phyloP scores from a whole-genome alignment of 2,329 filamentous ascomycete genomes.

The Aspergillus intermedius region DNA sequence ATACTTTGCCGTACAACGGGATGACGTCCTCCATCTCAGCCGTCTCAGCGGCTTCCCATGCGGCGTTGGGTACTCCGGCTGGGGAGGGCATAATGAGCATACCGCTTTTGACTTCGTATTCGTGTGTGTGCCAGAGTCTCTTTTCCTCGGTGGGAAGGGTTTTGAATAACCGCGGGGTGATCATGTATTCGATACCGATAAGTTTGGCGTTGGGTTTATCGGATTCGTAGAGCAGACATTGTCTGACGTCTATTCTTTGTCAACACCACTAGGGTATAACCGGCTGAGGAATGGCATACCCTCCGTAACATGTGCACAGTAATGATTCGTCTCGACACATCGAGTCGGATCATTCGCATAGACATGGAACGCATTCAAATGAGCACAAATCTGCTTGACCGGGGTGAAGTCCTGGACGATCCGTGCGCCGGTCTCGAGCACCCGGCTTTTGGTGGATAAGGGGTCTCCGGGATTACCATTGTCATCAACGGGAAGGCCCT shows the following conservation, averaged over 20 bases:
- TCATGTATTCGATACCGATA: slow-evolving; percentile 85
- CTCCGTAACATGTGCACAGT: slow-evolving; percentile 70
- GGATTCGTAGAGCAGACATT: slow-evolving; percentile 80
- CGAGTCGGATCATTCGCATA: slow-evolving; percentile 67
- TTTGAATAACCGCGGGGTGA: slow-evolving; percentile 62
- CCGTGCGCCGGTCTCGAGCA: slow-evolving; percentile 33
- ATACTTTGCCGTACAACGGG: slow-evolving; percentile 73
- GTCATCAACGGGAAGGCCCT: slow-evolving; percentile 5
- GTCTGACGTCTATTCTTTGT: slow-evolving; percentile 57
- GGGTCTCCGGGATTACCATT: slow-evolving; percentile 23
- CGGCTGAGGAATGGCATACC: slow-evolving; percentile 23
- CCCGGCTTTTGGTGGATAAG: slow-evolving; percentile 27
- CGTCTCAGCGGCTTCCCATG: slow-evolving; percentile 71
- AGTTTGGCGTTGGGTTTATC: slow-evolving; percentile 61
- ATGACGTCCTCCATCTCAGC: slow-evolving; percentile 73
- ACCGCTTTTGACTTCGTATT: slow-evolving; percentile 42
- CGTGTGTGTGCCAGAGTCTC: slow-evolving; percentile 70
- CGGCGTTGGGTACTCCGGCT: slow-evolving; percentile 42
- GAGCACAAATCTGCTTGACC: slow-evolving; percentile 68
- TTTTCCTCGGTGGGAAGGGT: slow-evolving; percentile 62
- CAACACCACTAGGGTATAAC: background rate
- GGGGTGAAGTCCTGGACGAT: slow-evolving; percentile 54
- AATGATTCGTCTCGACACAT: slow-evolving; percentile 73
- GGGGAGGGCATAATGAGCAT: slow-evolving; percentile 39
- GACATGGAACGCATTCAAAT: slow-evolving; percentile 80